Base-by-base conservation (phyloP, 164 flowering plant species). In the Amborella trichopoda region DNA sequence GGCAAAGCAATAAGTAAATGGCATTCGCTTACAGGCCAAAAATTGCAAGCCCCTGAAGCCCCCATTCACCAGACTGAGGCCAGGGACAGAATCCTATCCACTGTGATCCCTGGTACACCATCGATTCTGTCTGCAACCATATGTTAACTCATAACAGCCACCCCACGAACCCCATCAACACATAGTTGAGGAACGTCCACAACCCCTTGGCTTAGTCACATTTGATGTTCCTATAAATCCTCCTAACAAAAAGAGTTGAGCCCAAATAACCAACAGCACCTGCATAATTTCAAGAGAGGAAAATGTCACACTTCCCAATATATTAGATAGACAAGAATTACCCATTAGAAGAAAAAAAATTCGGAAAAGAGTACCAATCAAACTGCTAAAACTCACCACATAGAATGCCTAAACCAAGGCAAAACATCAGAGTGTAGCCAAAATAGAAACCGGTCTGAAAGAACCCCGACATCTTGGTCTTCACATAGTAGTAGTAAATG, bases 361-460 rank as follows among this genome's bases (percentile, higher is more conserved):
- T 30, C 12, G 23, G 6, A 22, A 24, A 23, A 24, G n/a, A 26
- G 26, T 20, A 47, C 17, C 30, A 6, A 34, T 4, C 4, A 40
- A 21, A 20, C 6, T 20, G 6, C 18, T n/a, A 46, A 44, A 47
- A 75, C 96, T 74, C 51, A 87, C 98, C 98, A 19, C 98, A 91
- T 19, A 87, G 81, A 41, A 91, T 87, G 67, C 96, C 98, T 28
- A 87, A 60, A 23, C 98, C 95, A 44, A 91, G 87, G 53, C 96
- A 87, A 58, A 91, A 82, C 99, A 91, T 91, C 65, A 82, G 54
- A 20, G 99, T 91, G 71, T 91, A 91, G 46, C 99, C 99, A 49
- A 91, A 91, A 54, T 91, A 91, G 74, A 91, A 91, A 77, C 96
- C 81, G 32, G 99, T 91, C 68, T 91, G 99, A 74, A 91, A 91